Evolutionary conservation across 805 yeast genomes (phyloP), one percentile per base, ranked within the genome.

Genomic region (Metschnikowia arizonensis): DNA sequence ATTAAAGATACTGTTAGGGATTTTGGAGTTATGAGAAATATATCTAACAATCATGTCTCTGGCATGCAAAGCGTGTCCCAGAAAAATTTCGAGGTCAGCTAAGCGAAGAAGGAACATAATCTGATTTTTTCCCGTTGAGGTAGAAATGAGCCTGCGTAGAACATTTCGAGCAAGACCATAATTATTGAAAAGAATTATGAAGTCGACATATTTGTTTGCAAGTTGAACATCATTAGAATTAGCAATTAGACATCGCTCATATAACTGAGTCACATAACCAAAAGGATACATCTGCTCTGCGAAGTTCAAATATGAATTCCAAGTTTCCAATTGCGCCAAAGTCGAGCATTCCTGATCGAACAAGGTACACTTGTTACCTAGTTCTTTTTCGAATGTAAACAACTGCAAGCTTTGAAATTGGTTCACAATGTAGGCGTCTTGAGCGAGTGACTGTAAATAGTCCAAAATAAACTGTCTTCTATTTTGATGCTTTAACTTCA

Each of bases 291-390:
- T 42, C 44, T 61, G 54, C 52, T 83, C 88, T 30, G 79, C 63
- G 46, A 70, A 78, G 50, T 73, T 74, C 30, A 85, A 54, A 59
- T 83, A 88, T 24, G 67, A 60, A 43, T 73, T 77, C 81, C 95
- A 84, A 9, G 65, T 68, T 15, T 73, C 75, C 17, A 83, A 56
- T 52, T 84, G 85, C 40, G 77, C 73, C 18, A 56, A 57, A 2
- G 69, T 58, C 9, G 66, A 46, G 6, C 58, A 48, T 11, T 62
- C 56, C 1, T 72, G 67, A 23, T 63, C 64, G 51, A 58, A 75
- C 49, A 64, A 74, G 6, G 71, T 72, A 18, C 38, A 24, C 17
- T 35, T 29, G 14, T 17, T 35, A 5, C 34, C 33, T n/a, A 79
- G 53, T 1, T 59, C 56, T 46, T 69, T 68, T 49, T 82, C 88